Evolutionary conservation across 1,139 yeast species (phyloP).

Genomic region (Sugiyamaella grinbergsii): DNA sequence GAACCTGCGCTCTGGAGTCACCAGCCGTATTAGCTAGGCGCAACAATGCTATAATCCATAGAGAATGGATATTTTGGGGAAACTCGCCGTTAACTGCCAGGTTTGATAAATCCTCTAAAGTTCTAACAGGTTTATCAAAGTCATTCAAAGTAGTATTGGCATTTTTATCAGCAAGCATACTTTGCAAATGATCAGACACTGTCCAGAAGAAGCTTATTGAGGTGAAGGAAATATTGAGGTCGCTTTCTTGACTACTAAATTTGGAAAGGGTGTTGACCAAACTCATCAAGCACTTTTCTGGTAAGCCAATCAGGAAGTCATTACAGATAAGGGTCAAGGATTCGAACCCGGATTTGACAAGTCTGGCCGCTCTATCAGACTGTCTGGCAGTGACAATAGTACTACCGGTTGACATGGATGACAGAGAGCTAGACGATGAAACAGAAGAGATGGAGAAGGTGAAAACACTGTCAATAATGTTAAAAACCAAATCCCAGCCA

Average conservation of each 20-base stretch:
- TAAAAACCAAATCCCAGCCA: slow-evolving; percentile 74
- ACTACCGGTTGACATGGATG: slow-evolving; percentile 39
- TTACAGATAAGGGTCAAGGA: slow-evolving; percentile 80
- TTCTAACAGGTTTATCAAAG: slow-evolving; percentile 25
- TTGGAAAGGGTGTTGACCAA: slow-evolving; percentile 71
- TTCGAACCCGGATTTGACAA: slow-evolving; percentile 70
- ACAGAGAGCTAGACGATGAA: slow-evolving; percentile 34
- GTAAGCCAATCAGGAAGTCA: slow-evolving; percentile 74
- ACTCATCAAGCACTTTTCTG: slow-evolving; percentile 56
- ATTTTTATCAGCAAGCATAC: slow-evolving; percentile 25
- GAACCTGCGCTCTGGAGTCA: slow-evolving; percentile 73
- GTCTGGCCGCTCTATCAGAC: slow-evolving; percentile 24
- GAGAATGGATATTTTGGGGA: slow-evolving; percentile 33
- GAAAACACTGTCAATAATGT: slow-evolving; percentile 70
- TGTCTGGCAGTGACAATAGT: slow-evolving; percentile 11
- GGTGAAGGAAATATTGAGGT: slow-evolving; percentile 84
- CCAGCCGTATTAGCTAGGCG: slow-evolving; percentile 62
- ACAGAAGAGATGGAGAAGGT: slow-evolving; percentile 29
- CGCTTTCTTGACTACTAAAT: slow-evolving; percentile 69
- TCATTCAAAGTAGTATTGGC: slow-evolving; percentile 27
- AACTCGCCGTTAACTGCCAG: slow-evolving; percentile 12
- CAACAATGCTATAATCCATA: slow-evolving; percentile 68
- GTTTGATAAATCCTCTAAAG: slow-evolving; percentile 24
- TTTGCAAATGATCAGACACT: slow-evolving; percentile 72
- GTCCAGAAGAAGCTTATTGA: slow-evolving; percentile 92